Base-by-base conservation (phyloP, 176 grass and related monocot species). In the Aegilops tauschii region DNA sequence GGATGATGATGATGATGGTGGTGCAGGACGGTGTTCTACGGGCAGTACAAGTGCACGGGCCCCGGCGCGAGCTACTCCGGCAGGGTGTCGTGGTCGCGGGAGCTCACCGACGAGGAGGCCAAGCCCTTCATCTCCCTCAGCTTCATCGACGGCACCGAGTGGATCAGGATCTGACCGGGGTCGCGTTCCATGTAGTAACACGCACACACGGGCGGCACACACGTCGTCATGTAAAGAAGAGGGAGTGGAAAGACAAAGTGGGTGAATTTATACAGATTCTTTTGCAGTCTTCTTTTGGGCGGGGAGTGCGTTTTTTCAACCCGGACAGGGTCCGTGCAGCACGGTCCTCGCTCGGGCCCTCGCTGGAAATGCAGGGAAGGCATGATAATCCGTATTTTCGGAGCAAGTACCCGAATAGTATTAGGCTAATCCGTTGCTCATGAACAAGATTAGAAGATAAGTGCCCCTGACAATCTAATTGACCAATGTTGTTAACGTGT, bases 21-120 rank as follows among this genome's bases (percentile, higher is more conserved):
- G 1, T 88, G 74, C 91, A 95, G 96, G 94, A 96, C 97, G 59
- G 97, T 99, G 79, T 99, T 99, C 91, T 99, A 99, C 58, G 97
- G 97, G 35, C 94, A 99, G 63, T 99, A 99, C 92, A 96, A 92
- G 86, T 99, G 97, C 94, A 90, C 82, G 6, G 97, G 97, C 1
- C 85, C 93, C 0, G 91, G 93, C 3, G 82, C 95, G 5, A 92
- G 80, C 80, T 93, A 87, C 28, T 86, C 91, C 3, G 89, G 93
- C 10, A 74, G 95, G 63, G 93, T 98, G 47, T 74, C 89, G 6
- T 98, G 93, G 93, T 95, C 93, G 27, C 89, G 91, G 35, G 93
- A 98, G 88, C 91, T 98, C 82, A 98, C 93, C 49, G 93, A 98
- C 72, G 87, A 95, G 80, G 95, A 95, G 85, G 95, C 93, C 76